Evolutionary conservation across 1,284 basidiomycete genomes (phyloP).

Genomic region (Paramarasmius palmivorus): DNA sequence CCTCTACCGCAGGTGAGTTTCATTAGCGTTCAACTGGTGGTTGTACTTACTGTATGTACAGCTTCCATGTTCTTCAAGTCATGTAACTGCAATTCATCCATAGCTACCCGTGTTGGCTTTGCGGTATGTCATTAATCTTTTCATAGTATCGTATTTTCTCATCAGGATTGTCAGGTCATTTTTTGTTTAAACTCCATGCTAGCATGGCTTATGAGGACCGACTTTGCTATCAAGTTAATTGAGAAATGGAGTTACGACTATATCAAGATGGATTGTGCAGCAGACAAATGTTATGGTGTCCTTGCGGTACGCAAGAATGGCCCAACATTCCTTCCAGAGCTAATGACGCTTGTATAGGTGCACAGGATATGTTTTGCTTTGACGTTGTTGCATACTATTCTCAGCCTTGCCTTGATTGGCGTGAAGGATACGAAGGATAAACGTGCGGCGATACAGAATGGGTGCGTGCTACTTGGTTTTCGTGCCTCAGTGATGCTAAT

Average conservation of each 20-base stretch:
- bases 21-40: constrained; percentile 4
- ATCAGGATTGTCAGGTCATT: constrained; percentile 66
- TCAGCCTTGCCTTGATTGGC: constrained; percentile 81
- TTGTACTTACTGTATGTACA: constrained; percentile 27
- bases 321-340: too few relatives aligned
- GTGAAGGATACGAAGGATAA: constrained; percentile 90
- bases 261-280: constrained; percentile 96
- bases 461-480: constrained; percentile 49
- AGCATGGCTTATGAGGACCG: constrained; percentile 95
- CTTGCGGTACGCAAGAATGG: constrained; percentile 82
- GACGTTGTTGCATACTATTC: constrained; percentile 84
- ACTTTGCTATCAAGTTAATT: constrained; percentile 84
- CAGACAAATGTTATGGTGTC: constrained; percentile 94
- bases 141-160: neutral
- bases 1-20: constrained; percentile 75
- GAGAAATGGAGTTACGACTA: constrained; percentile 95
- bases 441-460: constrained; percentile 95
- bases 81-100: constrained; percentile 98
- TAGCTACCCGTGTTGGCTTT: constrained; percentile 96
- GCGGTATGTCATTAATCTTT: constrained; percentile 57
- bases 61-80: constrained; percentile 98
- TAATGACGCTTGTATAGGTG: too few relatives aligned
- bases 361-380: constrained; percentile 98
- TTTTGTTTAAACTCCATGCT: constrained; percentile 95
- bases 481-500: neutral